Percentiles rank a stretch among this genome's conserved stretches.
Evolutionary conservation across 352 stramenopile genomes (phyloP).

Genomic region (Globisporangium nagaii): DNA sequence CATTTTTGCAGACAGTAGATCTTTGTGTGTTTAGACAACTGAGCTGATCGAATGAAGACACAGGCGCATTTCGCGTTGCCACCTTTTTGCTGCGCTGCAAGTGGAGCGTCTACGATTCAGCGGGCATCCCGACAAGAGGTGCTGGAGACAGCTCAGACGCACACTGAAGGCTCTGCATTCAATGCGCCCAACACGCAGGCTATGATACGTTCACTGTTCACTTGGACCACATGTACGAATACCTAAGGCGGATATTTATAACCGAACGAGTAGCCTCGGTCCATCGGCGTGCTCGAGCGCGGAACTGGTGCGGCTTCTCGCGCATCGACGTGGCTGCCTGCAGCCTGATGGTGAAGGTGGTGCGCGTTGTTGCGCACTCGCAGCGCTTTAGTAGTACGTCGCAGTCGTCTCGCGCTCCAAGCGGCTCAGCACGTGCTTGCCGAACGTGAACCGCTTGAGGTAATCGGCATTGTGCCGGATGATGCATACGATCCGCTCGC

Average conservation of each 20-base stretch:
- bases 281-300: neutral
- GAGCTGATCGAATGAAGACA: neutral
- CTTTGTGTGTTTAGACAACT: neutral
- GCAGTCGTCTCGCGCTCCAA: slow-evolving; percentile 39
- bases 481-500: slow-evolving; percentile 86
- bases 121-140: no score
- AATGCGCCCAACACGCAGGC: neutral
- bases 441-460: slow-evolving; percentile 90
- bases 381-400: slow-evolving; percentile 17
- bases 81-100: no score
- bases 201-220: slow-evolving; percentile 6
- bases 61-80: no score
- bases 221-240: slow-evolving; percentile 2
- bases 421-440: slow-evolving; percentile 90
- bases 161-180: neutral
- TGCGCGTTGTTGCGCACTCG: neutral
- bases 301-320: no score
- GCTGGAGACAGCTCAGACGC: no score
- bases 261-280: neutral
- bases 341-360: neutral
- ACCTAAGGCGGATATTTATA: slow-evolving; percentile 7
- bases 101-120: no score
- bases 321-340: no score
- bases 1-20: neutral
- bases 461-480: slow-evolving; percentile 88